phyloP scores from a whole-genome alignment of 2,329 filamentous ascomycete genomes.

The Pyricularia grisea region DNA sequence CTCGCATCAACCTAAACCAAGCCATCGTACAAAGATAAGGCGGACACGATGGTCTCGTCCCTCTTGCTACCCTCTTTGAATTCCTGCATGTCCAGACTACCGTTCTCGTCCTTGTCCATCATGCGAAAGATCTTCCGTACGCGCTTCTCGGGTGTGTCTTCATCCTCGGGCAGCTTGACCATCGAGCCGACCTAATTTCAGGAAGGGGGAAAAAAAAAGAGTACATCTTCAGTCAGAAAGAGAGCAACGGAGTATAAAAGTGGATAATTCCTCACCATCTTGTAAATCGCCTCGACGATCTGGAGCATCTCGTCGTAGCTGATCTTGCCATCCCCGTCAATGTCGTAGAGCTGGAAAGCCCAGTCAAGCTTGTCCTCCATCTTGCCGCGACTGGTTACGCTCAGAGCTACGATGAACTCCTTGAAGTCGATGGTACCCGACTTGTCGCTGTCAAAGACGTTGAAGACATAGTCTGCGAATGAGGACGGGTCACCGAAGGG shows the following conservation, averaged over 20 bases:
- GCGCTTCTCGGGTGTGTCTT: conserved; percentile 97
- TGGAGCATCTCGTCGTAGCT: conserved; percentile 98
- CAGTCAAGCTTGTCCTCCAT: conserved; percentile 99
- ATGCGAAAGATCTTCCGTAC: conserved; percentile 98
- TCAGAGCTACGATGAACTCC: conserved; percentile 97
- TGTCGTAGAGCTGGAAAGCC: conserved; percentile 99
- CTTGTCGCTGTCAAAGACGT: conserved; percentile 96
- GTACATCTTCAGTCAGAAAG: background rate
- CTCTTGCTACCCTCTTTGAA: conserved; percentile 99
- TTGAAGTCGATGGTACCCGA: conserved; percentile 98
- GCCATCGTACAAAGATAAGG: conserved; percentile 90
- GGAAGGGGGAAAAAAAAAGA: too few relatives aligned
- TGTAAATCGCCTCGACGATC: conserved; percentile 99
- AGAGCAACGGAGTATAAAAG: background rate
- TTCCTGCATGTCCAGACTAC: conserved; percentile 90
- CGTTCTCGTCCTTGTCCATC: conserved; percentile 99
- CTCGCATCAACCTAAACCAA: conserved; percentile 54
- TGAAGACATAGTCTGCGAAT: conserved; percentile 98
- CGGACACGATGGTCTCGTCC: conserved; percentile 97
- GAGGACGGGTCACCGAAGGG: conserved; percentile 95
- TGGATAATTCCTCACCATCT: conserved; percentile 62
- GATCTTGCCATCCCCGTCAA: conserved; percentile 97
- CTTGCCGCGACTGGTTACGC: conserved; percentile 92
- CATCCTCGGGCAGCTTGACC: conserved; percentile 97
- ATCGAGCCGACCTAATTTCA: conserved; percentile 78